Evolutionary conservation across 108 stramenopile species (phyloP), one percentile per base, ranked within the genome.

Genomic region (Cyclotella cryptica): DNA sequence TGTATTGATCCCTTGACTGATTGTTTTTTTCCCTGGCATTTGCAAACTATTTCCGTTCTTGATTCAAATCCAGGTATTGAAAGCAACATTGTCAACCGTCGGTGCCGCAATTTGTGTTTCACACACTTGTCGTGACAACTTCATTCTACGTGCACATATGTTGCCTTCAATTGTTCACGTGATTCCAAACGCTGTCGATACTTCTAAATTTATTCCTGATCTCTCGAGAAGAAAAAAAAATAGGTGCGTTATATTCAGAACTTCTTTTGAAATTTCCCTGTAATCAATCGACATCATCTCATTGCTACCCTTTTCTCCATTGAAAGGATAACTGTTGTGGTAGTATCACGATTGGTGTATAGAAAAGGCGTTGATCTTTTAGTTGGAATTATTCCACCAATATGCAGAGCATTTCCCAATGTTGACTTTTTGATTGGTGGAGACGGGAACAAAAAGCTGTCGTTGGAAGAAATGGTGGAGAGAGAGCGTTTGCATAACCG

Each of bases 121-220:
- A 10, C 89, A 98, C 81, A 89, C 96, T 27, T 99, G 98, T 71
- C 90, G 96, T 24, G 97, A 98, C 79, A 99, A 98, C 80, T 85
- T 98, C 26, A 91, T 97, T 22, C 69, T 98, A 27, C 69, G 98
- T 63, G 90, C 97, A 11, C 65, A 80, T 40, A 47, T 98, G 40
- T 85, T 72, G 58, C 92, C 96, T 12, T 68, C 83, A 15, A 61
- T 77, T 11, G 88, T 96, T n/a, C 81, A 87, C 39, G 94, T 97
- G 21, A 98, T 99, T 77, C 98, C 98, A 30, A 99, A 99, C 71
- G 98, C 98, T 8, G 93, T 99, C 9, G 98, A 99, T 83, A 78
- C 96, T n/a, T 80, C 90, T 46, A 93, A 93, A 54, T 99, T 99
- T 70, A 85, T 80, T 27, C 96, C 98, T 3, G 89, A 90, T 59